These are phyloP conservation scores for Cephalotrichum gorgonifer DNA, from an alignment of 2,329 filamentous ascomycete genomes.

Conservation along the genomic window DNA sequence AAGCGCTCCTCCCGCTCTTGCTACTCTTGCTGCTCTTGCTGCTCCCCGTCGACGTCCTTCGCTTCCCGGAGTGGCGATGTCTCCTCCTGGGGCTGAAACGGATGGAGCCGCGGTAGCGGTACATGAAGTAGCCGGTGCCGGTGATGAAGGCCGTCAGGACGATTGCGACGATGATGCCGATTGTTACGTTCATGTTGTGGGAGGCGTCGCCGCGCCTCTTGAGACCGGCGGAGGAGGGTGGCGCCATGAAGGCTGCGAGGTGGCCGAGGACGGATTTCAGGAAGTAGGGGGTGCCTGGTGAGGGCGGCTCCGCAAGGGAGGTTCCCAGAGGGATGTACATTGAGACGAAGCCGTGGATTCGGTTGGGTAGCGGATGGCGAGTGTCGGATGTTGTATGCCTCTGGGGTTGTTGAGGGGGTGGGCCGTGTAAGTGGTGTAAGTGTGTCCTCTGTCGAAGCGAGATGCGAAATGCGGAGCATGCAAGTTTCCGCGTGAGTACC, in stretches of 20 bases:
- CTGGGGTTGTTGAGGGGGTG: not conserved
- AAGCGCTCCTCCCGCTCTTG: not conserved
- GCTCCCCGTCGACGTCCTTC: slow-evolving; percentile 2
- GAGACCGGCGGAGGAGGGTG: not conserved
- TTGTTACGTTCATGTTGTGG: slow-evolving; percentile 27
- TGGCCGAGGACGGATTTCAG: no score
- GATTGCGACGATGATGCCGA: slow-evolving; percentile 31
- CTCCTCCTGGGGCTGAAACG: slow-evolving; percentile 15
- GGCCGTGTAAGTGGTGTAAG: not conserved
- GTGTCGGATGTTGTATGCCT: no score
- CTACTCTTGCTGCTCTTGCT: not conserved
- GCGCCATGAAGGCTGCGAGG: not conserved
- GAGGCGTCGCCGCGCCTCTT: slow-evolving; percentile 9
- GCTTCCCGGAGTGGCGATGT: slow-evolving; percentile 13
- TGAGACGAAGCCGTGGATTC: no score
- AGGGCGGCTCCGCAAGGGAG: not conserved
- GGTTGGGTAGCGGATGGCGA: no score
- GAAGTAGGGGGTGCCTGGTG: not conserved
- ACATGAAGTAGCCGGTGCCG: slow-evolving; percentile 24
- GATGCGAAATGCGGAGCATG: no score
- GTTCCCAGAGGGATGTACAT: not conserved
- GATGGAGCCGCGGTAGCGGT: slow-evolving; percentile 27
- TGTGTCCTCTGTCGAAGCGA: no score
- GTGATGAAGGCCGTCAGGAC: slow-evolving; percentile 28
- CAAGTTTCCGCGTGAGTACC: no score